Conservation (phyloP, 2,329 filamentous ascomycete genomes). For the Epichloe festucae region DNA sequence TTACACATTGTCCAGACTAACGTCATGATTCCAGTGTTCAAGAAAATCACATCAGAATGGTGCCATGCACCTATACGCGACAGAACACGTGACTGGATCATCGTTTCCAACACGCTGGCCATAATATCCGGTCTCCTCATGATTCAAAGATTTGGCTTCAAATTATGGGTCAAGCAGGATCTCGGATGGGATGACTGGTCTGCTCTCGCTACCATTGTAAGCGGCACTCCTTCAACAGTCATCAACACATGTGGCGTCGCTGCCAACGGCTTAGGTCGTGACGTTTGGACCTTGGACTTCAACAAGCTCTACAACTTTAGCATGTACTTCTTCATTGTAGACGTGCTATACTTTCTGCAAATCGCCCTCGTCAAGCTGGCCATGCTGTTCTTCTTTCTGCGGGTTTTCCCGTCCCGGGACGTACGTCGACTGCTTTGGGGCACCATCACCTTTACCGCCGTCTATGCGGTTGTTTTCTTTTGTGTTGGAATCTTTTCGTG, state of each 20-base stretch:
- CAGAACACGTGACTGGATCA: conserved; percentile 6
- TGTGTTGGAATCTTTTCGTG: conserved; percentile 23
- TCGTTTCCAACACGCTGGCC: conserved; percentile 8
- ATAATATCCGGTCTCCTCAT: conserved; percentile 21
- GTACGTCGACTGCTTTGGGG: conserved; percentile 19
- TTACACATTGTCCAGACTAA: too few species aligned
- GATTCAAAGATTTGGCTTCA: conserved; percentile 19
- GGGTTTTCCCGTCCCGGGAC: conserved; percentile 21
- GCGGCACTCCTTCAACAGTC: conserved; percentile 10
- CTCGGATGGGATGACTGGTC: conserved; percentile 18
- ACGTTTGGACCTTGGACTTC: conserved; percentile 15
- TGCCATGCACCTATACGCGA: conserved; percentile 7
- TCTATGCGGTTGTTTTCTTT: conserved; percentile 16
- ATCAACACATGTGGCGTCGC: conserved; percentile 11
- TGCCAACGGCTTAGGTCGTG: conserved; percentile 15
- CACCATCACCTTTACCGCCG: conserved; percentile 16
- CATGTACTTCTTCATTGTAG: conserved; percentile 17
- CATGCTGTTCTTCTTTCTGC: conserved; percentile 26
- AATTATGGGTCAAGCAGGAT: conserved; percentile 15
- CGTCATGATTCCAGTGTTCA: background rate
- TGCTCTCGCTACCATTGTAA: conserved; percentile 10
- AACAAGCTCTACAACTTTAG: conserved; percentile 10
- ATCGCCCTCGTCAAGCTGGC: conserved; percentile 22
- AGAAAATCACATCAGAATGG: conserved; percentile 6
- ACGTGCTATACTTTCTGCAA: conserved; percentile 20